Percentiles rank a stretch among this genome's conserved stretches.
Conservation (phyloP, 2,329 filamentous ascomycete species). For the Aspergillus glaucus region DNA sequence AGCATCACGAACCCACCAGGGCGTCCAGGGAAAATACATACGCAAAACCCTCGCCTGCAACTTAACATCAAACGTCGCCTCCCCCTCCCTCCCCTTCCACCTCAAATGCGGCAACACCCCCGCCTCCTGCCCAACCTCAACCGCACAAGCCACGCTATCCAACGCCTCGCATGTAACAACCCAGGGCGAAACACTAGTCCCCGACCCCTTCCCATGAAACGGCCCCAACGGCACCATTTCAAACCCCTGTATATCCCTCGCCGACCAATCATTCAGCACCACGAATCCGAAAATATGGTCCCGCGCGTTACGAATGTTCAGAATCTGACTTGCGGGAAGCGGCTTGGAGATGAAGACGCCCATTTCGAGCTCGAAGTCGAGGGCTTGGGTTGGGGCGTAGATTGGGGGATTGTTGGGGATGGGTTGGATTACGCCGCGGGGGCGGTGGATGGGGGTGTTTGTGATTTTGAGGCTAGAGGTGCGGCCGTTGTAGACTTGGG, state of each 20-base stretch:
- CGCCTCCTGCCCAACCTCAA: slow-evolving; percentile 2
- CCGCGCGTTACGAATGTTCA: slow-evolving; percentile 38
- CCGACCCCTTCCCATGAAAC: slow-evolving; percentile 55
- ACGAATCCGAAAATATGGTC: slow-evolving; percentile 59
- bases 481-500: slow-evolving; percentile 11
- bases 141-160: not conserved
- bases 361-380: slow-evolving; percentile 49
- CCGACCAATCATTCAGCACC: slow-evolving; percentile 56
- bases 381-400: slow-evolving; percentile 33
- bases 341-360: slow-evolving; percentile 41
- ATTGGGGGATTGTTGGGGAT: not conserved
- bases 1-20: not conserved
- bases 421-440: slow-evolving; percentile 5
- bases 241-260: slow-evolving; percentile 54
- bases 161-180: slow-evolving; percentile 54
- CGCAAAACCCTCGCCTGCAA: not conserved
- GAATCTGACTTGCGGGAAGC: slow-evolving; percentile 29
- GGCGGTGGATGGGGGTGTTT: slow-evolving; percentile 6
- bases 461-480: slow-evolving; percentile 10
- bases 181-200: slow-evolving; percentile 56
- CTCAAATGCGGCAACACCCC: slow-evolving; percentile 5
- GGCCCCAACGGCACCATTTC: slow-evolving; percentile 57
- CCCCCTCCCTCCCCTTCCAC: not conserved
- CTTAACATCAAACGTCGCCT: not conserved
- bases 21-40: not conserved